Conservation (phyloP, 306 rosid genomes). For the Acmispon strigosus region DNA sequence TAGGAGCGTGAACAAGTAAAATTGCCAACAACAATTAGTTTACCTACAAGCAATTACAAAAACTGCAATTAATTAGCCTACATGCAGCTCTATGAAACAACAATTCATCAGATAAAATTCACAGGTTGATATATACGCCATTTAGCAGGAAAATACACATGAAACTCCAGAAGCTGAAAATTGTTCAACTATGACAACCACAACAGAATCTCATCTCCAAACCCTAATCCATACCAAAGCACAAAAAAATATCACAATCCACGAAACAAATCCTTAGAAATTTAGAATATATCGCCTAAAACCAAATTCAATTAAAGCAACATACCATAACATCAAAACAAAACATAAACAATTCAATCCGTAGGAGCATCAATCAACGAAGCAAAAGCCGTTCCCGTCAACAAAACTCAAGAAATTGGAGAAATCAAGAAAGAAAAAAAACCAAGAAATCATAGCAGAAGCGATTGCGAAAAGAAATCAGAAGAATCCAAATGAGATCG, state of each 20-base stretch:
- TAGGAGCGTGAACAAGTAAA: background rate
- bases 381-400: background rate
- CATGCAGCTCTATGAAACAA: too few relatives aligned
- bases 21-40: background rate
- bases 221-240: constrained; percentile 10
- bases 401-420: background rate
- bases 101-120: too few relatives aligned
- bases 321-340: background rate
- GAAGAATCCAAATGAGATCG: background rate
- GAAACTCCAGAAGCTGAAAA: background rate
- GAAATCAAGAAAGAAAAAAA: background rate
- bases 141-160: background rate
- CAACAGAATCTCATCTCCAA: constrained; percentile 1
- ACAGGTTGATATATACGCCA: too few relatives aligned
- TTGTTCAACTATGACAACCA: background rate
- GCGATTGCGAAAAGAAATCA: background rate
- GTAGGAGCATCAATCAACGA: background rate
- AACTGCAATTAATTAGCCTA: background rate
- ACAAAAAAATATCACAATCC: too few relatives aligned
- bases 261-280: too few relatives aligned
- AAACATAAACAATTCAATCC: background rate
- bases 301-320: background rate
- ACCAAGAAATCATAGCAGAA: background rate
- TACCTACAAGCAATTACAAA: background rate
- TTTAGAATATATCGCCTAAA: background rate